Base-by-base conservation (phyloP, 257 asterid genomes). In the Dorcoceras hygrometricum region DNA sequence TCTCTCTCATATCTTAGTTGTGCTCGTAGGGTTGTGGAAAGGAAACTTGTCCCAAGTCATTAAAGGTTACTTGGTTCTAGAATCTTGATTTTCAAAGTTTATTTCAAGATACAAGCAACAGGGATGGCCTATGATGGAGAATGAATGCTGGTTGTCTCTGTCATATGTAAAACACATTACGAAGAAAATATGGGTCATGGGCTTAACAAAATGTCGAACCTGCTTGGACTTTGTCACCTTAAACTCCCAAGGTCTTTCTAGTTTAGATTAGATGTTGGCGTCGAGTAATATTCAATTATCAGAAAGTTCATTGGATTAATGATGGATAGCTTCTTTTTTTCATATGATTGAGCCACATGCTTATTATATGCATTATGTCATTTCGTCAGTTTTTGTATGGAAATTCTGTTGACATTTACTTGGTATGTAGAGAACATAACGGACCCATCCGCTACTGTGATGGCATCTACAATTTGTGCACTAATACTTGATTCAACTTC, bases 381-480 rank as follows among this genome's bases (percentile, higher is more conserved):
- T 59, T 34, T 28, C 31, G 6, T 27, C 23, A 39, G 73, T 63
- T 69, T 65, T n/a, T 48, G 57, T 12, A 10, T 22, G 32, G 56
- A 58, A 57, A 69, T 19, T 63, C 32, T 22, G 32, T 71, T 39
- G 50, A 61, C 56, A 69, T 20, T 12, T 43, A 19, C 63, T 55
- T 67, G 36, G 39, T 66, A 56, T 74, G 73, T 84, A 79, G 89
- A 74, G 74, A 67, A 66, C 43, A 67, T 69, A 14, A 69, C 28
- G 12, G 95, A 90, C 46, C 68, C 62, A 20, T 71, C 76, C 67
- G 73, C 73, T 58, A 76, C 88, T 50, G 77, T 90, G 95, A 86
- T 88, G 95, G 95, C 95, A 31, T 81, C 95, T 66, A 82, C 89
- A 80, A 86, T 90, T 61, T 88, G 92, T 77, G 79, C 97, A 0